Conservation (phyloP, 345 rosid genomes). For the Populus pruinosa region DNA sequence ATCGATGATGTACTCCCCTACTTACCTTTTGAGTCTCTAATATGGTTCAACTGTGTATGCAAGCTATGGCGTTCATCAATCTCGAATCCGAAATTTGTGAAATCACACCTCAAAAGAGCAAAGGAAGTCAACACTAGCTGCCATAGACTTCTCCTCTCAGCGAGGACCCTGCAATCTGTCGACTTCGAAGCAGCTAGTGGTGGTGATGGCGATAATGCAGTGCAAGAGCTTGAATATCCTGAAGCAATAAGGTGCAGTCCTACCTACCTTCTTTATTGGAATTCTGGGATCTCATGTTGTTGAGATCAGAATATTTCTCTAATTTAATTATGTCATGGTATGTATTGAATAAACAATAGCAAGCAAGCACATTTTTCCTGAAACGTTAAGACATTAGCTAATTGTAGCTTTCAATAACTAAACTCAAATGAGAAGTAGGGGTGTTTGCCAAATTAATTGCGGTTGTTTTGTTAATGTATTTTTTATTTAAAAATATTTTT, state of each 20-base stretch:
- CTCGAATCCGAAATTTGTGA: not conserved
- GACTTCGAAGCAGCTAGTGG: slow-evolving; percentile 8
- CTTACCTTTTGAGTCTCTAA: not conserved
- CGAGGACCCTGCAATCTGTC: slow-evolving; percentile 25
- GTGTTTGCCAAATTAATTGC: accelerated
- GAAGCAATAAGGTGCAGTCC: not conserved
- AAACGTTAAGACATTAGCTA: no score
- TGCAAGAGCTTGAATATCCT: not conserved
- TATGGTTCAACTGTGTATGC: not conserved
- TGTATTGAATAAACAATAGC: no score
- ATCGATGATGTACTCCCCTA: no score
- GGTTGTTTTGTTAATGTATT: no score
- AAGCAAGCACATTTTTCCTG: no score
- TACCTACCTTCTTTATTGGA: not conserved
- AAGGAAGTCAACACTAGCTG: not conserved
- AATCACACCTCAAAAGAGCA: slow-evolving; percentile 21
- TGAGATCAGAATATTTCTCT: no score
- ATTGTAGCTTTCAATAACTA: no score
- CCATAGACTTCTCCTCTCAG: slow-evolving; percentile 23
- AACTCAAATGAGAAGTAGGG: no score
- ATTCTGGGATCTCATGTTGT: slow-evolving; percentile 19
- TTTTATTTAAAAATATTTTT: no score
- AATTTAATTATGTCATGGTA: no score
- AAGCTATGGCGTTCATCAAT: not conserved
- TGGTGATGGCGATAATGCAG: not conserved